A percentile compares a stretch with the other conserved stretches of the same genome.
Evolutionary conservation across 2,329 filamentous ascomycete species (phyloP).

Genomic region (Monilinia laxa): DNA sequence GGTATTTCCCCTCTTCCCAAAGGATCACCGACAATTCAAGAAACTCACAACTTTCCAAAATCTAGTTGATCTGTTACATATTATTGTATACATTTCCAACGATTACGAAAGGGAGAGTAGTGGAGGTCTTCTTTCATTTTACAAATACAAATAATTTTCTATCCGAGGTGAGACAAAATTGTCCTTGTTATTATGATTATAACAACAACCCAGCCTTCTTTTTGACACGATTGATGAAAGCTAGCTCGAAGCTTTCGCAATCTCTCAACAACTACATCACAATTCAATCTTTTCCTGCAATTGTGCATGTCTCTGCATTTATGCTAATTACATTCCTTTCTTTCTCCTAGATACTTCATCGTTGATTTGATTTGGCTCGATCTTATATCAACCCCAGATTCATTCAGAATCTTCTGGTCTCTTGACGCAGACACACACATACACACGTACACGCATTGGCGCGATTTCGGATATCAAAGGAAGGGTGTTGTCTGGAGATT

Average conservation of each 20-base stretch:
- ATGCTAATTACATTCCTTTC: conserved; percentile 31
- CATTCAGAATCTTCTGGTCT: conserved; percentile 27
- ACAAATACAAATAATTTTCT: conserved; percentile 27
- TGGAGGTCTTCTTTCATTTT: conserved; percentile 18
- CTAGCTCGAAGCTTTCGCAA: conserved; percentile 33
- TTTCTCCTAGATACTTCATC: conserved; percentile 28
- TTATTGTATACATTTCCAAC: conserved; percentile 15
- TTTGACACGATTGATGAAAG: conserved; percentile 30
- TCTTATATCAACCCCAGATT: conserved; percentile 31
- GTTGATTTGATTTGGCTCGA: conserved; percentile 27
- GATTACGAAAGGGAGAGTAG: conserved; percentile 25
- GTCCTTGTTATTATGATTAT: conserved; percentile 8
- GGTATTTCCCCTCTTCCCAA: conserved; percentile 23
- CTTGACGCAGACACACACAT: conserved; percentile 1
- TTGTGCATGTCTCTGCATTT: conserved; percentile 25
- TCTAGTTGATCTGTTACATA: conserved; percentile 17
- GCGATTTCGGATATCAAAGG: conserved; percentile 27
- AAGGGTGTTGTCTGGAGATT: conserved; percentile 25
- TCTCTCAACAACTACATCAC: conserved; percentile 21
- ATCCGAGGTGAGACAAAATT: conserved; percentile 37
- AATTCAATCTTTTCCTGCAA: conserved; percentile 16
- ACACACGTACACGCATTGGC: conserved; percentile 26
- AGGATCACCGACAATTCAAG: neutral
- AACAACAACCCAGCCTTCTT: conserved; percentile 31
- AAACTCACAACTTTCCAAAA: neutral